A percentile compares a stretch with the other conserved stretches of the same genome.
Evolutionary conservation across 306 rosid species (phyloP).

Genomic region (Arachis stenosperma): DNA sequence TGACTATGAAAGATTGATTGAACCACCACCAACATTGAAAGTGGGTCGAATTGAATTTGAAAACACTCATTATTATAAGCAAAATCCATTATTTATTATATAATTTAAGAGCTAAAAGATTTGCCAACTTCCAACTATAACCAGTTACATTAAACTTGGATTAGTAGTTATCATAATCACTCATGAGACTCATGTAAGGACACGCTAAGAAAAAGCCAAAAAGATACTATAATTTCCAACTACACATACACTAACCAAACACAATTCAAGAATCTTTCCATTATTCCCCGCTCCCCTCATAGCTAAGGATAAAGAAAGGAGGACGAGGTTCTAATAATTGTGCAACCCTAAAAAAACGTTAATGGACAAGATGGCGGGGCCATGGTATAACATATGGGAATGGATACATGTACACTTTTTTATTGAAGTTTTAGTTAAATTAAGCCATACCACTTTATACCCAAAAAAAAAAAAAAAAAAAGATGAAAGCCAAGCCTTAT

Average conservation of each 20-base stretch:
- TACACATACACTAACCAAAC: neutral
- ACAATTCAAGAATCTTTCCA: neutral
- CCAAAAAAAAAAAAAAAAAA: neutral
- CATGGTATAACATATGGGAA: neutral
- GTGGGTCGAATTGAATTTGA: neutral
- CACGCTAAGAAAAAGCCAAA: neutral
- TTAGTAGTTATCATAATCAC: neutral
- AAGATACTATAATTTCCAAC: neutral
- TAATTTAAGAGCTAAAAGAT: neutral
- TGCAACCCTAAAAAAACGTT: neutral
- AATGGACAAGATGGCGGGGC: slow-evolving; percentile 8
- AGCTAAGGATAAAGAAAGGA: slow-evolving; percentile 2
- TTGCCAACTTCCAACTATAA: neutral
- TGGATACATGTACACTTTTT: neutral
- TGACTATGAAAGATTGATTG: slow-evolving; percentile 7
- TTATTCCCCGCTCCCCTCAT: neutral
- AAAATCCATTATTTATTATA: neutral
- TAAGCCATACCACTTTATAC: neutral
- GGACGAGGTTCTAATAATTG: neutral
- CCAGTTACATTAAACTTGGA: neutral
- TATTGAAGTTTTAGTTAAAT: neutral
- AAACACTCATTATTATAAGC: neutral
- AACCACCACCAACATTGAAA: neutral
- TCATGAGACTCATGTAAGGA: neutral
- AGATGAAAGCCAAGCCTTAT: no score